phyloP scores from a whole-genome alignment of 139 green algal species.

The Chlamydomonas sphaeroides region DNA sequence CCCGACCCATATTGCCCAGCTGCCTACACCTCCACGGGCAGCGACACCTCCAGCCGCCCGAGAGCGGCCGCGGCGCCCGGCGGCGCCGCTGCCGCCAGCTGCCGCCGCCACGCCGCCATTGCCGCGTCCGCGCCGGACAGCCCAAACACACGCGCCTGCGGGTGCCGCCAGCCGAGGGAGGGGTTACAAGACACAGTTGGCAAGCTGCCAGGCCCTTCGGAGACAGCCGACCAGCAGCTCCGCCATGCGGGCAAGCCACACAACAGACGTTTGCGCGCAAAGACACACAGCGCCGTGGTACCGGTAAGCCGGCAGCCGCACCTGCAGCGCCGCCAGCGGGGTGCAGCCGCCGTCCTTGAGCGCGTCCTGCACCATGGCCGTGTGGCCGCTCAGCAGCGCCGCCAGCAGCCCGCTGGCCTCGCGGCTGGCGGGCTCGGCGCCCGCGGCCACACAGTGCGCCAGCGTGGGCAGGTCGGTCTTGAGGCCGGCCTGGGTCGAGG shows the following conservation, averaged over 20 bases:
- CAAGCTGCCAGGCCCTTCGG: too few species aligned
- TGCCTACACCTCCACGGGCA: background rate
- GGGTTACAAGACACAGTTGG: too few species aligned
- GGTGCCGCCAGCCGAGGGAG: too few species aligned
- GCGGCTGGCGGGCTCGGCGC: constrained; percentile 1
- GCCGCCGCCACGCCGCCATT: constrained; percentile 26
- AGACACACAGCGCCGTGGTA: too few species aligned
- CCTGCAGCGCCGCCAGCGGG: constrained; percentile 33
- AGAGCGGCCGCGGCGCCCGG: background rate
- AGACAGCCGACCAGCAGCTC: too few species aligned
- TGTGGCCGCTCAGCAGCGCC: constrained; percentile 43
- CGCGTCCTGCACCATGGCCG: constrained; percentile 23
- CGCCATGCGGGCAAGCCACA: too few species aligned
- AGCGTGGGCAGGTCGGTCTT: constrained; percentile 32
- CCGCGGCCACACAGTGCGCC: constrained; percentile 4
- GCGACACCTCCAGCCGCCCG: constrained; percentile 12
- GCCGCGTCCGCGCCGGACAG: constrained; percentile 1
- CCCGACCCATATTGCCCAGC: too few species aligned
- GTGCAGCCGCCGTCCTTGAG: constrained; percentile 17
- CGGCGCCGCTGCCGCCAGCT: constrained; percentile 16
- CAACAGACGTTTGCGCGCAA: too few species aligned
- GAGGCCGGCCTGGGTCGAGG: constrained; percentile 21
- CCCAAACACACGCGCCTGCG: constrained; percentile 19
- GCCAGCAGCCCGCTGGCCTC: constrained; percentile 24
- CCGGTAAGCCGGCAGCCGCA: too few species aligned